phyloP scores from a whole-genome alignment of 176 grass and related monocot species.

The Ensete glaucum region DNA sequence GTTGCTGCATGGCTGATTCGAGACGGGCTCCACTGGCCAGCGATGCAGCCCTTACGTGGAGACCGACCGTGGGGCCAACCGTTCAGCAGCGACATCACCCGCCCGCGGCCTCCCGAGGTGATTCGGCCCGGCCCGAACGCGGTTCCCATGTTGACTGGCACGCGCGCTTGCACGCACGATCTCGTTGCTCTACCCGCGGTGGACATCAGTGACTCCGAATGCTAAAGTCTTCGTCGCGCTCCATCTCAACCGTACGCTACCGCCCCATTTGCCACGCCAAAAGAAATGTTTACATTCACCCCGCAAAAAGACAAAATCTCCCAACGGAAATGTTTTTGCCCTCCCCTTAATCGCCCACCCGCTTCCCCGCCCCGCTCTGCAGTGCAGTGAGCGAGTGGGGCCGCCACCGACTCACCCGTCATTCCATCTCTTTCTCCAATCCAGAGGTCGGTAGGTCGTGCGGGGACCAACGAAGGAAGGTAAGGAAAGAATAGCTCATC shows the following conservation, averaged over 20 bases:
- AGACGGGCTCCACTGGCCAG: too few species aligned
- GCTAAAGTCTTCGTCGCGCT: not conserved
- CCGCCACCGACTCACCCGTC: too few species aligned
- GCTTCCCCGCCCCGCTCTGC: not conserved
- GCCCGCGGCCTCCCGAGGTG: not conserved
- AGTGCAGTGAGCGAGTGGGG: too few species aligned
- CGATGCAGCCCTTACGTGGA: too few species aligned
- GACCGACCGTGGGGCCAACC: too few species aligned
- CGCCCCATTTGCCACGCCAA: conserved; percentile 1
- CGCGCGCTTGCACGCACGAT: not conserved
- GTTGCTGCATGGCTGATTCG: too few species aligned
- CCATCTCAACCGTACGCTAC: not conserved
- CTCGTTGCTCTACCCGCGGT: not conserved
- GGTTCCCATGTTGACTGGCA: not conserved
- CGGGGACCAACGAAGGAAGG: too few species aligned
- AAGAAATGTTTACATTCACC: not conserved
- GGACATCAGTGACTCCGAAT: not conserved
- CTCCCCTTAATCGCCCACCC: not conserved
- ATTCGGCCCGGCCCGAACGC: not conserved
- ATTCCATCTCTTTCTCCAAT: too few species aligned
- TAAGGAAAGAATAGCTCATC: too few species aligned
- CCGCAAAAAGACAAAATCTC: not conserved
- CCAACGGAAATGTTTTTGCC: not conserved
- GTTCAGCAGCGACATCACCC: too few species aligned
- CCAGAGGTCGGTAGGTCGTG: too few species aligned